phyloP scores from a whole-genome alignment of 208 protist genomes.

The Wallacemonas sp. region DNA sequence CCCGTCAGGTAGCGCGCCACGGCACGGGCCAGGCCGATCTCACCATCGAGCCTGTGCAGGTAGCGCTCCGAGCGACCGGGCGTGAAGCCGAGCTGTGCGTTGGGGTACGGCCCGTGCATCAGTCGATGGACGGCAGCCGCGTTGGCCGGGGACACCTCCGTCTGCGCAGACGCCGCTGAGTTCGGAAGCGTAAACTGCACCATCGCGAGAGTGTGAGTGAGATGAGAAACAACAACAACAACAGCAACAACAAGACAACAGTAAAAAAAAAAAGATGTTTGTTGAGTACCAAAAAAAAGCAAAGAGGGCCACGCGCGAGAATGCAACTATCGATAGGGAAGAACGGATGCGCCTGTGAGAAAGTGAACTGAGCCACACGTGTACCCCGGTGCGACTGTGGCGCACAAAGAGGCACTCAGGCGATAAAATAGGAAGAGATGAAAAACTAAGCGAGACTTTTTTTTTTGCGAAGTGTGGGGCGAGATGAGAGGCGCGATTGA shows the following conservation, averaged over 20 bases:
- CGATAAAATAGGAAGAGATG: too few species aligned
- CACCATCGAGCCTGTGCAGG: neutral
- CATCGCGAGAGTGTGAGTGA: slow-evolving; percentile 10
- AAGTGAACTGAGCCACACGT: too few species aligned
- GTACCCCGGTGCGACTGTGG: too few species aligned
- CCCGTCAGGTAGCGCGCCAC: slow-evolving; percentile 1
- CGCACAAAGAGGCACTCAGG: too few species aligned
- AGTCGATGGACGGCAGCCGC: neutral
- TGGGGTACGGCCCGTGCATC: neutral
- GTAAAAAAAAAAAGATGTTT: slow-evolving; percentile 8
- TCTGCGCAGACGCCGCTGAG: too few species aligned
- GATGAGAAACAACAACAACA: slow-evolving; percentile 3
- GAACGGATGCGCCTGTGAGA: too few species aligned
- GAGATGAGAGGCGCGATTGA: too few species aligned
- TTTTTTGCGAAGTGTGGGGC: slow-evolving; percentile 5
- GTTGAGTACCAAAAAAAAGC: neutral
- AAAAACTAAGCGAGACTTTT: slow-evolving; percentile 8
- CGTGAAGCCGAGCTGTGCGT: neutral
- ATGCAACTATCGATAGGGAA: too few species aligned
- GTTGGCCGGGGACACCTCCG: too few species aligned
- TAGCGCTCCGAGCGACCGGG: neutral
- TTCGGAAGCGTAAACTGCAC: slow-evolving; percentile 6
- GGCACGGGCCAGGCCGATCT: slow-evolving; percentile 4
- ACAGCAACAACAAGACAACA: slow-evolving; percentile 12
- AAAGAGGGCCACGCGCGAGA: too few species aligned